Percentiles rank a stretch among this genome's conserved stretches.
These are phyloP conservation scores for Entonaema liquescens DNA, from an alignment of 495 filamentous ascomycete species.

Conservation along the genomic window DNA sequence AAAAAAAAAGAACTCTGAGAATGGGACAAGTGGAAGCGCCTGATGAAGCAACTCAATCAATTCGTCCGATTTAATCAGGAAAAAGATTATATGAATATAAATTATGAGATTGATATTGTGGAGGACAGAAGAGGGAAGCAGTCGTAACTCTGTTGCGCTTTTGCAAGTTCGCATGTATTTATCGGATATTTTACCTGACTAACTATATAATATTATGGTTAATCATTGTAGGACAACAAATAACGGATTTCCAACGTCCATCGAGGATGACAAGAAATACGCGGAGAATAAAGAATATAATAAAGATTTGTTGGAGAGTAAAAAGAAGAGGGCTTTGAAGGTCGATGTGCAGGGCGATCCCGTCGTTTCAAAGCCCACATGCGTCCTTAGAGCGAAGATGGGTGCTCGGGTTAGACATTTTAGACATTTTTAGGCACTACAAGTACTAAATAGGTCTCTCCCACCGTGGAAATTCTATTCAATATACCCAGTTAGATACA, in stretches of 20 bases:
- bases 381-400: constrained; percentile 6
- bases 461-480: neutral
- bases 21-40: constrained; percentile 36
- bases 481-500: constrained; percentile 9
- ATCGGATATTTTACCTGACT: neutral
- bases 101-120: constrained; percentile 19
- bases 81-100: constrained; percentile 36
- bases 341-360: constrained; percentile 36
- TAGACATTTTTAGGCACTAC: neutral
- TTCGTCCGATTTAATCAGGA: constrained; percentile 26
- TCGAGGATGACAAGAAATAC: neutral
- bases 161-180: neutral
- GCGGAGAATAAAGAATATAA: neutral
- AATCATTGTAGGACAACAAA: neutral
- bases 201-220: too few species aligned
- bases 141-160: neutral
- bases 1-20: constrained; percentile 25
- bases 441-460: neutral
- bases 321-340: constrained; percentile 14
- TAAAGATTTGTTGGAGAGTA: constrained; percentile 3
- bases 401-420: neutral
- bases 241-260: neutral
- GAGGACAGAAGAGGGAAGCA: neutral
- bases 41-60: constrained; percentile 38
- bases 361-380: constrained; percentile 36